These are phyloP conservation scores for Phytophthora palmivora DNA, from an alignment of 352 stramenopile species.

Conservation along the genomic window DNA sequence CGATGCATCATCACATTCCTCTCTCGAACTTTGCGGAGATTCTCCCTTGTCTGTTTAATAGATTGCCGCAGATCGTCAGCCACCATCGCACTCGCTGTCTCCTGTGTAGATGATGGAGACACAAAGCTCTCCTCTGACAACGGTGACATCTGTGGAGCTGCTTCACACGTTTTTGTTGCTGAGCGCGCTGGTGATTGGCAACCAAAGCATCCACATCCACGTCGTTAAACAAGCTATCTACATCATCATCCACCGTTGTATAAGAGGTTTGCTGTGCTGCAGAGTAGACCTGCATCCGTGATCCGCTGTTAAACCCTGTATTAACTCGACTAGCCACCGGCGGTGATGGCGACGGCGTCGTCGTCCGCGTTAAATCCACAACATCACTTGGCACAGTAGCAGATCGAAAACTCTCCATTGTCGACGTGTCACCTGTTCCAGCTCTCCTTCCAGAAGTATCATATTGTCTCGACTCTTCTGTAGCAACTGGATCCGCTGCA, in stretches of 20 bases:
- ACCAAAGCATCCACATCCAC: constrained; percentile 67
- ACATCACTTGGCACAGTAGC: constrained; percentile 15
- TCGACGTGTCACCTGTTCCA: constrained; percentile 1
- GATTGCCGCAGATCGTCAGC: constrained; percentile 44
- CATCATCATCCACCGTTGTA: constrained; percentile 27
- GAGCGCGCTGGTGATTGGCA: constrained; percentile 48
- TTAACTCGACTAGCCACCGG: constrained; percentile 1
- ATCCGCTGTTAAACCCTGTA: constrained; percentile 7
- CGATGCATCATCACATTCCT: constrained; percentile 86
- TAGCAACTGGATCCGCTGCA: constrained; percentile 1
- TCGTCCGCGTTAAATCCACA: constrained; percentile 40
- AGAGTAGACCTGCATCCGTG: neutral
- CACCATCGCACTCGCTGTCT: constrained; percentile 21
- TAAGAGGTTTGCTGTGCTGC: constrained; percentile 12
- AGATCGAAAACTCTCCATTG: neutral
- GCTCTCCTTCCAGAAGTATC: neutral
- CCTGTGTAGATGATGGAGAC: constrained; percentile 29
- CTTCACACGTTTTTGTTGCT: constrained; percentile 30
- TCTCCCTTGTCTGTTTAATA: constrained; percentile 72
- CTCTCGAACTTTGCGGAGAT: constrained; percentile 70
- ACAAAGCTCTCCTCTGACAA: constrained; percentile 16
- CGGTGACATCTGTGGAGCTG: constrained; percentile 1
- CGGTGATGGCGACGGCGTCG: neutral
- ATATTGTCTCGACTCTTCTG: constrained; percentile 6
- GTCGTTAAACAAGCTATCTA: constrained; percentile 42